These are phyloP conservation scores for Tuber borchii DNA, from an alignment of 495 filamentous ascomycete genomes.

Conservation along the genomic window DNA sequence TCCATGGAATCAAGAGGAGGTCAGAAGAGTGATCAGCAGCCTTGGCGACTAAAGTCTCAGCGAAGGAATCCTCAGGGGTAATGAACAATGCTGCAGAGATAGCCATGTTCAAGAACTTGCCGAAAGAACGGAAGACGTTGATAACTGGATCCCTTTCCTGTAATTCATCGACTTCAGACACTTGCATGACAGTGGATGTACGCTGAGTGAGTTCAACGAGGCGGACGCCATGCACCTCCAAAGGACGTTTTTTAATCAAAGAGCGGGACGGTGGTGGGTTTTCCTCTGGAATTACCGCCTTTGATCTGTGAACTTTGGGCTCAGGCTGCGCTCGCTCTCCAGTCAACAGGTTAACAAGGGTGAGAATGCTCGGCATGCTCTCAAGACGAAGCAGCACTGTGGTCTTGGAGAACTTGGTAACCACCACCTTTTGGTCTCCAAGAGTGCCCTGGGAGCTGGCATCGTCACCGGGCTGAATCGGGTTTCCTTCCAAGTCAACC, in stretches of 20 bases:
- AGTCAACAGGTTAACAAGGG: conserved; percentile 66
- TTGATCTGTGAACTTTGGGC: conserved; percentile 51
- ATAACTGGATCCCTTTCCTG: conserved; percentile 76
- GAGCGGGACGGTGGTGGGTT: conserved; percentile 24
- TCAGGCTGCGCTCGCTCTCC: conserved; percentile 48
- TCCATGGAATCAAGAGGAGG: conserved; percentile 85
- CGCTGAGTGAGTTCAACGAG: conserved; percentile 86
- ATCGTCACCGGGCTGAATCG: conserved; percentile 45
- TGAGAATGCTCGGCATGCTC: conserved; percentile 78
- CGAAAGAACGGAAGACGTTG: conserved; percentile 85
- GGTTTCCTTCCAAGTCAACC: conserved; percentile 84
- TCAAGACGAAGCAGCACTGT: conserved; percentile 76
- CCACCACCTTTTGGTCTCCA: conserved; percentile 45
- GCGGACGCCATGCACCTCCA: conserved; percentile 79
- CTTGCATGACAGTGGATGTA: conserved; percentile 91
- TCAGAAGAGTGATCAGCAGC: conserved; percentile 66
- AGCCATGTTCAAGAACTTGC: conserved; percentile 74
- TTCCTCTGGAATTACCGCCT: conserved; percentile 40
- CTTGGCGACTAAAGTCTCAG: conserved; percentile 63
- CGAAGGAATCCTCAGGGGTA: conserved; percentile 68
- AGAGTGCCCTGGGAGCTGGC: conserved; percentile 42
- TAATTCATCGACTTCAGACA: conserved; percentile 73
- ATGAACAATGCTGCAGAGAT: conserved; percentile 74
- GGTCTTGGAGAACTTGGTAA: conserved; percentile 44
- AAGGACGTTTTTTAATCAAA: conserved; percentile 47